Evolutionary conservation across 108 stramenopile genomes (phyloP).

Genomic region (Skeletonema menzelii): DNA sequence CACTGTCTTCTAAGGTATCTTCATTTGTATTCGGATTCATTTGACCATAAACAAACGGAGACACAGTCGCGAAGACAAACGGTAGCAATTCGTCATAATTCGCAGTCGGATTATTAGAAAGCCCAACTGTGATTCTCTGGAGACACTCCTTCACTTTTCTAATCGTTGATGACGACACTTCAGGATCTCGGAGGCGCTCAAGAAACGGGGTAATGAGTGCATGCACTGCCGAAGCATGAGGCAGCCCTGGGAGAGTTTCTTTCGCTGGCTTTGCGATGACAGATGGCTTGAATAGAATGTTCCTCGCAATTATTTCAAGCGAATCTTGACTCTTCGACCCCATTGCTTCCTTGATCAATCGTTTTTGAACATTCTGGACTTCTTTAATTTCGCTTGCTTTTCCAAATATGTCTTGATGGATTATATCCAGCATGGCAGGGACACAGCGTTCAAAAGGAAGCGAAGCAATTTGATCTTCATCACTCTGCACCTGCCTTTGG

Average conservation of each 20-base stretch:
- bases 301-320: slow-evolving; percentile 70
- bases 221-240: slow-evolving; percentile 63
- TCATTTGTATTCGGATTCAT: slow-evolving; percentile 7
- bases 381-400: slow-evolving; percentile 82
- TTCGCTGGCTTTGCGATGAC: slow-evolving; percentile 29
- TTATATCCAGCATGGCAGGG: slow-evolving; percentile 81
- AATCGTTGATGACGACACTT: slow-evolving; percentile 52
- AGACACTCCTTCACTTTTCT: slow-evolving; percentile 82
- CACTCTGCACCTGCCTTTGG: slow-evolving; percentile 7
- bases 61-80: slow-evolving; percentile 80
- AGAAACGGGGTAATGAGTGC: slow-evolving; percentile 73
- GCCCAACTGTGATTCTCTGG: slow-evolving; percentile 85
- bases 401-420: slow-evolving; percentile 89
- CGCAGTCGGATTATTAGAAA: slow-evolving; percentile 89
- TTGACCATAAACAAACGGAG: slow-evolving; percentile 60
- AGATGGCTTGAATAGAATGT: slow-evolving; percentile 69
- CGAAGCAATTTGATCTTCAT: background rate
- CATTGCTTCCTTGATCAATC: slow-evolving; percentile 86
- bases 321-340: slow-evolving; percentile 84
- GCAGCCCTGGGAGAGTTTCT: slow-evolving; percentile 43
- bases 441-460: slow-evolving; percentile 66
- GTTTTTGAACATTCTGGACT: slow-evolving; percentile 65
- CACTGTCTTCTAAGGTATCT: slow-evolving; percentile 46
- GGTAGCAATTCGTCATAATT: slow-evolving; percentile 64
- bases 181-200: slow-evolving; percentile 61